Conservation (phyloP, 164 flowering plant species). For the Taxillus chinensis region DNA sequence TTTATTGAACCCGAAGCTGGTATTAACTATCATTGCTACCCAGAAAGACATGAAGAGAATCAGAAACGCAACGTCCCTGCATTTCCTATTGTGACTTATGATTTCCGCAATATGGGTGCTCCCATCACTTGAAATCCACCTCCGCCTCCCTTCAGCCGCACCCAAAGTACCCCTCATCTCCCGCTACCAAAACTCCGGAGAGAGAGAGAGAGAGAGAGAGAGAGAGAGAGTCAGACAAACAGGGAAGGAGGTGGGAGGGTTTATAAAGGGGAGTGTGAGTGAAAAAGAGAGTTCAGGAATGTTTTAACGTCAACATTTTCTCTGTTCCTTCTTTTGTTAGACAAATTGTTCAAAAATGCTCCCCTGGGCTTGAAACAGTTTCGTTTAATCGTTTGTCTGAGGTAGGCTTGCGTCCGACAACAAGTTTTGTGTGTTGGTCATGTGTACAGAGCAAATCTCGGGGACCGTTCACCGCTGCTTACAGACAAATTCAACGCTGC, state of each 20-base stretch:
- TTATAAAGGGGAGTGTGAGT: not conserved
- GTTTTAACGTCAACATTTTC: no score
- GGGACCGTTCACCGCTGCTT: no score
- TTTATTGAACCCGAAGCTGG: conserved; percentile 85
- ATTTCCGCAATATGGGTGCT: conserved; percentile 43
- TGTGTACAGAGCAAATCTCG: no score
- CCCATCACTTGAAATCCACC: conserved; percentile 62
- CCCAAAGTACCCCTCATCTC: conserved; percentile 68
- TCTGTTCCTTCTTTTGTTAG: no score
- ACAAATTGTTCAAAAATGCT: no score
- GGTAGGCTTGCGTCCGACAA: no score
- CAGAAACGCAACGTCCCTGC: conserved; percentile 79
- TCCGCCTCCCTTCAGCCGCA: conserved; percentile 47
- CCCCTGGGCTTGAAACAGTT: no score
- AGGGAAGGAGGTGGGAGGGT: no score
- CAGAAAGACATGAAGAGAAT: conserved; percentile 78
- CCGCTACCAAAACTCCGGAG: not conserved
- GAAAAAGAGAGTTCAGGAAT: not conserved
- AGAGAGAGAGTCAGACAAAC: not conserved
- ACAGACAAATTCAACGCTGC: no score
- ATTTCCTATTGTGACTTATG: conserved; percentile 81
- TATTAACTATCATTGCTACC: conserved; percentile 96
- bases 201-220: conserved; percentile 8
- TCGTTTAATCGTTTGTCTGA: no score
- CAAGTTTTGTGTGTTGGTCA: no score